phyloP scores from a whole-genome alignment of 441 rosid genomes.

The Pelargonium myrrhifolium region DNA sequence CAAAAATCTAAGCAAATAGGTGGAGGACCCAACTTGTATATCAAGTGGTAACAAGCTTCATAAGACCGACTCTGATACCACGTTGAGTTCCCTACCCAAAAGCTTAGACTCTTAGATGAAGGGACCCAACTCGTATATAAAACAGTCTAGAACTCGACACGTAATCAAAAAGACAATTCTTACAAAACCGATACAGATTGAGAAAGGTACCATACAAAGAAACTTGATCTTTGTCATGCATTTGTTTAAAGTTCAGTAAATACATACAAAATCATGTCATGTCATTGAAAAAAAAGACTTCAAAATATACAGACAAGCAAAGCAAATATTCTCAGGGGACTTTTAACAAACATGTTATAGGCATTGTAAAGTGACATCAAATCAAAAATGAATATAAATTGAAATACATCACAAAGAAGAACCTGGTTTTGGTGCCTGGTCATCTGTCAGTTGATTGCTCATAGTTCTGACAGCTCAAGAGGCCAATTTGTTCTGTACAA shows the following conservation, averaged over 20 bases:
- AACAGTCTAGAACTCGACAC: neutral
- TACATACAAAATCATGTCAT: neutral
- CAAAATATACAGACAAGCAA: neutral
- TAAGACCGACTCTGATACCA: no score
- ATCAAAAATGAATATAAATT: neutral
- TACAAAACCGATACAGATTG: neutral
- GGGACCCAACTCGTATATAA: neutral
- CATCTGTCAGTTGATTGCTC: neutral
- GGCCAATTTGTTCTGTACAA: neutral
- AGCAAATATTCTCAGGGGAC: neutral
- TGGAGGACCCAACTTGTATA: no score
- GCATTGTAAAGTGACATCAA: neutral
- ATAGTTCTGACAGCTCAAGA: neutral
- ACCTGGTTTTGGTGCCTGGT: constrained; percentile 1
- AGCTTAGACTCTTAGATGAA: no score
- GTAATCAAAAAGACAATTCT: neutral
- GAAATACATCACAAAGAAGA: neutral
- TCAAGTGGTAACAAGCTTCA: no score
- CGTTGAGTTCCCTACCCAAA: no score
- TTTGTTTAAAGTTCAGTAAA: neutral
- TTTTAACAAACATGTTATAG: neutral
- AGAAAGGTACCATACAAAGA: neutral
- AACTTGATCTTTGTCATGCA: neutral
- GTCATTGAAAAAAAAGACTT: neutral
- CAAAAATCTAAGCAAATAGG: no score